phyloP scores from a whole-genome alignment of 225 moss, liverwort and hornwort genomes.

The Antitrichia curtipendula region DNA sequence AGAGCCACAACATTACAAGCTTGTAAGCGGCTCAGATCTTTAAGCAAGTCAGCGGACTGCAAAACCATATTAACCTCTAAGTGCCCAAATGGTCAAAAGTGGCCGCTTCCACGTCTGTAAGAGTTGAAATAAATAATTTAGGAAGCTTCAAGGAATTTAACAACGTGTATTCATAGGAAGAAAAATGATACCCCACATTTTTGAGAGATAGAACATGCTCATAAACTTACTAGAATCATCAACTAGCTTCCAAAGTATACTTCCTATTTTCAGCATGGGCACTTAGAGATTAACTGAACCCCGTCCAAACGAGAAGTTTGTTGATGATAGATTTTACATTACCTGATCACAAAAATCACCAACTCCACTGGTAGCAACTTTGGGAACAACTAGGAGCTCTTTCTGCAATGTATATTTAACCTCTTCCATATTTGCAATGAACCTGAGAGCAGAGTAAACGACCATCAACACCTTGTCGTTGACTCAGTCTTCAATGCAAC shows the following conservation, averaged over 20 bases:
- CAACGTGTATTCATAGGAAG: not conserved
- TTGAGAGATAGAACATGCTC: not conserved
- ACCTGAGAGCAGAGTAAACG: conserved; percentile 18
- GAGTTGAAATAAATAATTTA: not conserved
- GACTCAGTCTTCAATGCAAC: not conserved
- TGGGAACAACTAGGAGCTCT: conserved; percentile 61
- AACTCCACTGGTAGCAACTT: conserved; percentile 59
- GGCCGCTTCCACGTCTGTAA: not conserved
- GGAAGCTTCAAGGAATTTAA: not conserved
- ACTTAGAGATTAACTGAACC: not conserved
- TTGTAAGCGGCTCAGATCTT: not conserved
- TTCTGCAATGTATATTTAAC: conserved; percentile 47
- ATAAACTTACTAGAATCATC: not conserved
- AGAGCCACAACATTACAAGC: not conserved
- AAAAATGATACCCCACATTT: not conserved
- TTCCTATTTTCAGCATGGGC: not conserved
- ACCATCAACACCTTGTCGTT: not conserved
- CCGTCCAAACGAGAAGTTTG: not conserved
- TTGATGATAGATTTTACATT: not conserved
- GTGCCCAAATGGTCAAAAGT: not conserved
- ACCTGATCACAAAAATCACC: conserved; percentile 88
- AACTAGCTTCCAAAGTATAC: not conserved
- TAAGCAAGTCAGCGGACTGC: not conserved
- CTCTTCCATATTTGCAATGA: conserved; percentile 53
- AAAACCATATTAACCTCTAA: not conserved